These are phyloP conservation scores for Verticillium isaacii DNA, from an alignment of 2,329 filamentous ascomycete species.

Conservation along the genomic window DNA sequence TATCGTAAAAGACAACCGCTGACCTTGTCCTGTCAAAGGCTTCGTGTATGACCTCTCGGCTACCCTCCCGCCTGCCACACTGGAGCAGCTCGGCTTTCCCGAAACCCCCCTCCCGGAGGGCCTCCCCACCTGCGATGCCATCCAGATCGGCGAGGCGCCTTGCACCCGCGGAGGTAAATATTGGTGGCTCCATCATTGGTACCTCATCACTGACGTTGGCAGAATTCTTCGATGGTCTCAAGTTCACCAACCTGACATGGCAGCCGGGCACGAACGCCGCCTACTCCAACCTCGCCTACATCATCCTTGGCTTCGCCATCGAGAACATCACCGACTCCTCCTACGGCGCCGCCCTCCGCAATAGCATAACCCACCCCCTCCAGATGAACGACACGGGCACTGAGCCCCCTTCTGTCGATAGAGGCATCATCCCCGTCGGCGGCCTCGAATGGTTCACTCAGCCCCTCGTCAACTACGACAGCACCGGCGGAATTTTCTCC, in stretches of 20 bases:
- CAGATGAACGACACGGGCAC: conserved; percentile 35
- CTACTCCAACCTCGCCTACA: conserved; percentile 18
- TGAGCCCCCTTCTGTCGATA: conserved; percentile 21
- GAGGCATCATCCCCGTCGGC: conserved; percentile 24
- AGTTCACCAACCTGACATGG: conserved; percentile 11
- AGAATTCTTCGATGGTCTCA: conserved; percentile 14
- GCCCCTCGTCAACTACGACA: conserved; percentile 26
- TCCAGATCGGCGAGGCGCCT: conserved; percentile 2
- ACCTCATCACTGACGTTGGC: not conserved
- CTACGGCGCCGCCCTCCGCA: conserved; percentile 22
- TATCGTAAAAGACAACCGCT: not conserved
- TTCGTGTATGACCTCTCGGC: conserved; percentile 9
- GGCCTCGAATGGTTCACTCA: conserved; percentile 30
- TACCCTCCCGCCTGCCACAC: not conserved
- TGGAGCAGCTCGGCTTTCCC: conserved; percentile 8
- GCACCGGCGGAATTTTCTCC: conserved; percentile 38
- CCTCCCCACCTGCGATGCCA: conserved; percentile 10
- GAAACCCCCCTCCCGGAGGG: conserved; percentile 4
- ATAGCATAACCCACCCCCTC: conserved; percentile 34
- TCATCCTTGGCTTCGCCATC: conserved; percentile 15
- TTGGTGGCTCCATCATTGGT: not conserved
- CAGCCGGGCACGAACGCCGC: conserved; percentile 11
- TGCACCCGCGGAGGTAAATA: conserved; percentile 6
- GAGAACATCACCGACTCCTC: conserved; percentile 15
- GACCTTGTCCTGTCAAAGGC: not conserved